phyloP scores from a whole-genome alignment of 805 yeast species.

The Diddensiella caesifluorescens region DNA sequence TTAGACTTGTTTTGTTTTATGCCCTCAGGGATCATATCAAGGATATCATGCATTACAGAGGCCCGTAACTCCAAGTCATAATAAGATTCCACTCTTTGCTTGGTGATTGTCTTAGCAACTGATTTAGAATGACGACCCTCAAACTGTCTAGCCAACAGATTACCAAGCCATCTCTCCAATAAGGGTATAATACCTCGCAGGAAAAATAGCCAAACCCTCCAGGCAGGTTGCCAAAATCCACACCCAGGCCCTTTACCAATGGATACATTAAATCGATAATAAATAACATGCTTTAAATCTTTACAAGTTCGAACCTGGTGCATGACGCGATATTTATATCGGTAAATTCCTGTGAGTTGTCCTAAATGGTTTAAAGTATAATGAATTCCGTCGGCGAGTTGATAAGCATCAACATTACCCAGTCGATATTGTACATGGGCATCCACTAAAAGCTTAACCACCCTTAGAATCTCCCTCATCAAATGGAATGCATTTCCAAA shows the following conservation, averaged over 20 bases:
- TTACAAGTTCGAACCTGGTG: slow-evolving; percentile 95
- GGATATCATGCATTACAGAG: slow-evolving; percentile 89
- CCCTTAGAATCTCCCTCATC: slow-evolving; percentile 79
- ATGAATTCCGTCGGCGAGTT: slow-evolving; percentile 89
- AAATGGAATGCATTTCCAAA: slow-evolving; percentile 96
- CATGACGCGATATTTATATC: slow-evolving; percentile 97
- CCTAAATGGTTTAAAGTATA: slow-evolving; percentile 91
- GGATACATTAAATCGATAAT: slow-evolving; percentile 72
- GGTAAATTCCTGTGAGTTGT: slow-evolving; percentile 90
- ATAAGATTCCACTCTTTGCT: slow-evolving; percentile 91
- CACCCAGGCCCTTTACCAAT: slow-evolving; percentile 98
- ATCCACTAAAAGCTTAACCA: slow-evolving; percentile 83
- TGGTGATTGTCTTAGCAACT: slow-evolving; percentile 88
- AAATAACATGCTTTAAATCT: slow-evolving; percentile 88
- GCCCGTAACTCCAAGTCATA: slow-evolving; percentile 91
- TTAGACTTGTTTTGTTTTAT: slow-evolving; percentile 80
- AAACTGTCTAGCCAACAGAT: slow-evolving; percentile 83
- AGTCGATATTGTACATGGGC: slow-evolving; percentile 87
- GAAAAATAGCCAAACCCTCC: slow-evolving; percentile 95
- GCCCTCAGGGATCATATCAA: slow-evolving; percentile 97
- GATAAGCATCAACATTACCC: slow-evolving; percentile 89
- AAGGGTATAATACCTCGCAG: slow-evolving; percentile 88
- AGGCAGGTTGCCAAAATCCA: slow-evolving; percentile 99
- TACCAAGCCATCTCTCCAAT: slow-evolving; percentile 92
- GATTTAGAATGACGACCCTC: slow-evolving; percentile 93